Base-by-base conservation (phyloP, 164 flowering plant species). In the Berberis vulgaris region DNA sequence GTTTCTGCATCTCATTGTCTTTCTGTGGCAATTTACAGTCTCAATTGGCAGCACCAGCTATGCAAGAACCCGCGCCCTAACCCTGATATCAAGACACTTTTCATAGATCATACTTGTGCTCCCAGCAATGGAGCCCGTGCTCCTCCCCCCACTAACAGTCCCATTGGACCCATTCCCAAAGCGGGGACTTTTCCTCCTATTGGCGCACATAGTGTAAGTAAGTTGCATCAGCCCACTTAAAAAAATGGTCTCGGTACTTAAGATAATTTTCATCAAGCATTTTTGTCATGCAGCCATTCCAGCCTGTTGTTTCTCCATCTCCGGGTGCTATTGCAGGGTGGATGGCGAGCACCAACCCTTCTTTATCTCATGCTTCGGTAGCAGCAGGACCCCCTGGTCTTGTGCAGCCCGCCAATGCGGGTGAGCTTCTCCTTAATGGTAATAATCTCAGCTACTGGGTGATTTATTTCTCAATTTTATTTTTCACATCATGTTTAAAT, bases 11-110 rank as follows among this genome's bases (percentile, higher is more conserved):
- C 10, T 59, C 12, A 38, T 56, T 38, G 8, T 75, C 55, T 38
- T 66, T 54, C 54, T 47, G 64, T 39, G 43, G 10, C 13, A 26
- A 26, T 64, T 66, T 79, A 50, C 86, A 86, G 91, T 70, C 76
- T 86, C 41, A 86, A 86, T 66, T 86, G 91, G 91, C 91, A 86
- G 76, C 91, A 86, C 68, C 91, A 86, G 64, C 85, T 86, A 45
- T 86, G 91, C 77, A 86, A 86, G 76, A 81, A 79, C 62, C 91
- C 86, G 40, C 78, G 85, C 11, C 75, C 84, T 8, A 86, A 84
- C 63, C 91, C 91, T 13, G 88, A 86, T 49, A 86, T 86, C 38
- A 86, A 82, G 67, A 86, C 88, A 3, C 83, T 86, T 41, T 86
- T 86, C 62, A 70, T 70, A 0, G 91, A 86, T 68, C 91, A 86